Evolutionary conservation across 192 early-diverging fungal genomes (phyloP).

Genomic region (Linderina pennispora): DNA sequence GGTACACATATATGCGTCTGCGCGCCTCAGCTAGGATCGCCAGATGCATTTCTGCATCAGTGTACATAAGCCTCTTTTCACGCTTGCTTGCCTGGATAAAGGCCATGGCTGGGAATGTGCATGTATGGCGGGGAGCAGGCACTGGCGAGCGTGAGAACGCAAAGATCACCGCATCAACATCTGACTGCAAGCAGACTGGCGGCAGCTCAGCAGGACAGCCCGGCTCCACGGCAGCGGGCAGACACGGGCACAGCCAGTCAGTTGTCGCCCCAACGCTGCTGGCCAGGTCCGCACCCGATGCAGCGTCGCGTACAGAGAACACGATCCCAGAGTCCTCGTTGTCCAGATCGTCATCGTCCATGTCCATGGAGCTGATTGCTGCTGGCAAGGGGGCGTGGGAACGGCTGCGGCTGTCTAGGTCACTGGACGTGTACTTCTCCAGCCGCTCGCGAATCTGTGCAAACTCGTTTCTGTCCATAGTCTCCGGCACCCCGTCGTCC

Average conservation of each 20-base stretch:
- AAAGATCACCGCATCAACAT: slow-evolving; percentile 69
- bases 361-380: slow-evolving; percentile 13
- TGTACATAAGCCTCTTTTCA: slow-evolving; percentile 56
- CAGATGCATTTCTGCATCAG: slow-evolving; percentile 45
- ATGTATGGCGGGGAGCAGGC: slow-evolving; percentile 39
- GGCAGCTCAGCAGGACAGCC: slow-evolving; percentile 17
- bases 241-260: slow-evolving; percentile 57
- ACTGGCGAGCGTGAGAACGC: slow-evolving; percentile 25
- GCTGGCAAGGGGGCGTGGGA: slow-evolving; percentile 9
- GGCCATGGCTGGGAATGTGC: slow-evolving; percentile 61
- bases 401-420: neutral
- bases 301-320: slow-evolving; percentile 38
- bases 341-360: slow-evolving; percentile 29
- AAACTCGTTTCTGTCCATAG: slow-evolving; percentile 54
- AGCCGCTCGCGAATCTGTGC: slow-evolving; percentile 52
- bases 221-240: slow-evolving; percentile 8
- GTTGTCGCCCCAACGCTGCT: slow-evolving; percentile 48
- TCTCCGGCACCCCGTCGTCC: slow-evolving; percentile 59
- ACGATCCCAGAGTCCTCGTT: slow-evolving; percentile 14
- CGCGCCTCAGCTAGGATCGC: slow-evolving; percentile 38
- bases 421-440: slow-evolving; percentile 55
- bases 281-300: slow-evolving; percentile 27
- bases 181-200: slow-evolving; percentile 56
- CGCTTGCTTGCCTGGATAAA: slow-evolving; percentile 74
- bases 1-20: slow-evolving; percentile 40